Base-by-base conservation (phyloP, 2,329 filamentous ascomycete species). In the Colletotrichum noveboracense region DNA sequence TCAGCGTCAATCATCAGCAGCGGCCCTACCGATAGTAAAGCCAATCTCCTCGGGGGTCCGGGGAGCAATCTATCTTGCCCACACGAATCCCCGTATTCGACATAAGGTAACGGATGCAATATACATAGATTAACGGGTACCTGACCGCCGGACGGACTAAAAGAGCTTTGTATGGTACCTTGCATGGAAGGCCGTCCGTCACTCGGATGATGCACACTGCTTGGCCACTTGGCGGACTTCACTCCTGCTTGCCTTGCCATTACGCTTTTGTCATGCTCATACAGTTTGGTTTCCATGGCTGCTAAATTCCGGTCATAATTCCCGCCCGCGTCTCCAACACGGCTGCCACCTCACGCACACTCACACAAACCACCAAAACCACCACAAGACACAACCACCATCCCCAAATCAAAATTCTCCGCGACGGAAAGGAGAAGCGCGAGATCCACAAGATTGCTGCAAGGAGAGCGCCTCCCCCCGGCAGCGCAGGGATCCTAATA, bases 381-480 rank as follows among this genome's bases (percentile, higher is more conserved):
- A 28, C 28, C 9, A 60, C 28, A 60, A 32, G 30, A 32, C 43
- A 48, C 43, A 48, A 21, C 43, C 43, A 52, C 43, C 43, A 21
- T 30, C 56, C 28, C 70, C 60, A 64, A 64, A n/a, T n/a, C 48
- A 64, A 64, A 66, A 74, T 64, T 76, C 65, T 76, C 74, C 74
- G 74, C 34, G 28, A 66, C 21, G 70, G 58, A 76, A 71, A 75
- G 75, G 73, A 76, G 65, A 69, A 66, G 68, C 73, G 73, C 62
- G 68, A 66, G 73, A 76, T 76, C 65, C 73, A 76, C 65, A 66
- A 61, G 73, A 76, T 77, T 70, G 68, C 73, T 70, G 38, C 75
- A 77, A 76, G 75, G 75, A 70, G 72, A 18, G 38, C n/a, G 21
- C 32, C 18, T 24, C 58, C 43, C 66, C 66, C 66, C 43, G 66